phyloP scores from a whole-genome alignment of 163 green algal genomes.

The Trebouxiophyceae sp. region DNA sequence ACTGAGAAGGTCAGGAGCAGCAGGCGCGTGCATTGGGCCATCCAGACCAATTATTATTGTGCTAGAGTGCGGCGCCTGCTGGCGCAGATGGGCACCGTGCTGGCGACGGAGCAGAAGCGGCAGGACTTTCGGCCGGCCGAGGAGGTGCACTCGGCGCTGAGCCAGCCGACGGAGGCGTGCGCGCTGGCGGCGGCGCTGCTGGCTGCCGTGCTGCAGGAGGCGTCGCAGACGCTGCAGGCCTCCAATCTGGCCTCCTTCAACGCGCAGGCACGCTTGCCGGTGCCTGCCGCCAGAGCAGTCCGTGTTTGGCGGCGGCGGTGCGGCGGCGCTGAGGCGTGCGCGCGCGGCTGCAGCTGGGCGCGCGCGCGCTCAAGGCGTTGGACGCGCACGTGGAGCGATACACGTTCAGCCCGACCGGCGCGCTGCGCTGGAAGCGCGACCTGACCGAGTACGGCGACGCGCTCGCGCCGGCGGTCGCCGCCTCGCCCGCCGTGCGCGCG shows the following conservation, averaged over 20 bases:
- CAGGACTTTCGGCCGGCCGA: conserved; percentile 58
- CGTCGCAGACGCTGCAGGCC: conserved; percentile 36
- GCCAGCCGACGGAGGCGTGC: conserved; percentile 63
- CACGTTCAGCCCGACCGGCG: conserved; percentile 61
- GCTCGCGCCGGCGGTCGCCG: neutral
- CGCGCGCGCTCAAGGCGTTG: conserved; percentile 28
- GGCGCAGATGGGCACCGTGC: conserved; percentile 33
- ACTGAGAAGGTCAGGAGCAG: no score
- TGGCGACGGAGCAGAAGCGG: conserved; percentile 53
- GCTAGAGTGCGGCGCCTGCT: no score
- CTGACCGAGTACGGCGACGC: conserved; percentile 60
- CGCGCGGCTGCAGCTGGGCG: neutral
- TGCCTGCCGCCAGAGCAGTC: no score
- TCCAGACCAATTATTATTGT: no score
- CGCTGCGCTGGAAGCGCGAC: conserved; percentile 74
- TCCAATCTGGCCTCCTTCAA: conserved; percentile 53
- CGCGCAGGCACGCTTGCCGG: conserved; percentile 31
- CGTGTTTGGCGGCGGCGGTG: conserved; percentile 31
- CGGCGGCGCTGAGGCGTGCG: conserved; percentile 15
- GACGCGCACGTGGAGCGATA: conserved; percentile 57
- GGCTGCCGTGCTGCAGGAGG: conserved; percentile 24
- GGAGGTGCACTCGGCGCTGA: conserved; percentile 34
- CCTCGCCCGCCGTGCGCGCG: conserved; percentile 8
- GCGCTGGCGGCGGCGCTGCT: conserved; percentile 44
- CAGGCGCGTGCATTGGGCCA: no score